A percentile compares a stretch with the other conserved stretches of the same genome.
These are phyloP conservation scores for Fraxinus sp. DNA, from an alignment of 305 asterid genomes.

Conservation along the genomic window DNA sequence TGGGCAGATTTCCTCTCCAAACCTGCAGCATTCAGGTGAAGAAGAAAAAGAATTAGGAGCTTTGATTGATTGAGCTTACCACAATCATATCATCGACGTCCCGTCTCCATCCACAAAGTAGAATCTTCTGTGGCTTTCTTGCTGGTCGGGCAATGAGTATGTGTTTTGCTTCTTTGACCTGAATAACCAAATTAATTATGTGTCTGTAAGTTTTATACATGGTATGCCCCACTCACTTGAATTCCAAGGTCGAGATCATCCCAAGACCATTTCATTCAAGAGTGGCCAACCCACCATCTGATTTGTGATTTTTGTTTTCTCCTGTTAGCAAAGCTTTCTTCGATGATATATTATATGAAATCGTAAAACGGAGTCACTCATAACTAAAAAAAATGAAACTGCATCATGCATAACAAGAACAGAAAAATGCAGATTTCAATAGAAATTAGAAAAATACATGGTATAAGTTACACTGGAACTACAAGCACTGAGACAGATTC, in stretches of 20 bases:
- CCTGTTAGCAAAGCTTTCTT: conserved; percentile 17
- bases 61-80: conserved; percentile 68
- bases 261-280: conserved; percentile 40
- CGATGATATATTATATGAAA: not conserved
- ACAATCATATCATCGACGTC: conserved; percentile 99
- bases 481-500: conserved; percentile 8
- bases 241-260: conserved; percentile 47
- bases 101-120: conserved; percentile 97
- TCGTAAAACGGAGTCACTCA: not conserved
- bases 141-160: conserved; percentile 67
- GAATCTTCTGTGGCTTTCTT: conserved; percentile 92
- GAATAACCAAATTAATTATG: conserved; percentile 81
- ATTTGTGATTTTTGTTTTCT: conserved; percentile 21
- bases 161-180: conserved; percentile 85
- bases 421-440: not conserved
- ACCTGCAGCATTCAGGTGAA: conserved; percentile 86
- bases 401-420: conserved; percentile 7
- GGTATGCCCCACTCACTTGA: conserved; percentile 54
- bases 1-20: conserved; percentile 67
- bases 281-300: conserved; percentile 36
- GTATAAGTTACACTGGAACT: conserved; percentile 8
- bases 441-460: not conserved
- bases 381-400: not conserved
- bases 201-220: conserved; percentile 58
- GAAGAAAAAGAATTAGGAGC: conserved; percentile 74